These are phyloP conservation scores for Fusarium foetens DNA, from an alignment of 2,329 filamentous ascomycete species.

Conservation along the genomic window DNA sequence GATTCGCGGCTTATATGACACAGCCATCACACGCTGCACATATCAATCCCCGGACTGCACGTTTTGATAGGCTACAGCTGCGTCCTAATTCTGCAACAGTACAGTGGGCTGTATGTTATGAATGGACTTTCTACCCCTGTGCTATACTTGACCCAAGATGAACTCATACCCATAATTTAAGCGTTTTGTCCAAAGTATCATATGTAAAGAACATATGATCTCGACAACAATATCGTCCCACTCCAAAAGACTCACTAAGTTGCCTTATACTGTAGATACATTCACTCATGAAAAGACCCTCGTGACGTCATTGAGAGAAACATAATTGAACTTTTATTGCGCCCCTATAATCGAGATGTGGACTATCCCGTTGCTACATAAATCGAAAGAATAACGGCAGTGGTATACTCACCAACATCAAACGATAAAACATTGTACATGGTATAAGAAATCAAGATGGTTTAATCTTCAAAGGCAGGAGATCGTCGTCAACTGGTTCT, in stretches of 20 bases:
- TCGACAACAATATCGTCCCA: conserved; percentile 7
- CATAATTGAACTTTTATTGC: conserved; percentile 45
- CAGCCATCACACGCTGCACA: neutral
- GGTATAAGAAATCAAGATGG: conserved; percentile 28
- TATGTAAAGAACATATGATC: conserved; percentile 22
- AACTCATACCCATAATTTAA: conserved; percentile 8
- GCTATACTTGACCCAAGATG: conserved; percentile 5
- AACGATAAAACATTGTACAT: conserved; percentile 38
- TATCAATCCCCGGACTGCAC: neutral
- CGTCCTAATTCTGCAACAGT: neutral
- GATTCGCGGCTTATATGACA: conserved; percentile 4
- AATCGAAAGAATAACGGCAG: conserved; percentile 39
- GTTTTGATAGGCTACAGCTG: conserved; percentile 18
- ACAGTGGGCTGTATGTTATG: neutral
- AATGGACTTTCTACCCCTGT: neutral
- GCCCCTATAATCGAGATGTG: conserved; percentile 39
- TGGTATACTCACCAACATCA: conserved; percentile 45
- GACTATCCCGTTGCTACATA: conserved; percentile 32
- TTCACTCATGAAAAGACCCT: neutral
- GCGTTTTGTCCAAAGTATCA: neutral
- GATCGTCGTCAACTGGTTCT: conserved; percentile 32
- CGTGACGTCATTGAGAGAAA: conserved; percentile 21
- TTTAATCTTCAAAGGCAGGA: conserved; percentile 27
- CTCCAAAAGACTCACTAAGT: conserved; percentile 1
- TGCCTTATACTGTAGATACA: neutral